Evolutionary conservation across 345 rosid genomes (phyloP).

Genomic region (Cardamine resedifolia): DNA sequence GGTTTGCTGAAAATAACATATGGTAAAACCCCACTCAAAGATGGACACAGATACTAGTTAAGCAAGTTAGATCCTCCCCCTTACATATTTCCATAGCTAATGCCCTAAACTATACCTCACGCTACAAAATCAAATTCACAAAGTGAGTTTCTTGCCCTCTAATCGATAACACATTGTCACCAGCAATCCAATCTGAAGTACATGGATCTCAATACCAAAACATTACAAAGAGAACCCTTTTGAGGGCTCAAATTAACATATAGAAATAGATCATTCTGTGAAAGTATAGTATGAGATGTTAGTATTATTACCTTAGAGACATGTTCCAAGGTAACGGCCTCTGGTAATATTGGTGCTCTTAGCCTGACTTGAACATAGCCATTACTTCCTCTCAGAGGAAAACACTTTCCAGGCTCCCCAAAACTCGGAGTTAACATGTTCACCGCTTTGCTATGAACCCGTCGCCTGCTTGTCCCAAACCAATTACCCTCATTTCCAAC

Average conservation of each 20-base stretch:
- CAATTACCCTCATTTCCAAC: conserved; percentile 47
- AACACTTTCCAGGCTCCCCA: conserved; percentile 98
- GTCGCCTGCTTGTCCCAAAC: conserved; percentile 40
- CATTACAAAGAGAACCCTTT: not conserved
- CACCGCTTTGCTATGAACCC: conserved; percentile 53
- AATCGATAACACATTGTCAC: not conserved
- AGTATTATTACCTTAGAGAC: conserved; percentile 74
- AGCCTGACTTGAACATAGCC: conserved; percentile 83
- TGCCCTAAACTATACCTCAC: conserved; percentile 4
- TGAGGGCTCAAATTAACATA: not conserved
- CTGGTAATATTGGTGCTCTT: conserved; percentile 66
- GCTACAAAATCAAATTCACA: not conserved
- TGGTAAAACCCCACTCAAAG: not conserved
- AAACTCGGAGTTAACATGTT: conserved; percentile 89
- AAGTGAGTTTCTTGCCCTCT: conserved; percentile 8
- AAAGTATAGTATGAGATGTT: conserved; percentile 1
- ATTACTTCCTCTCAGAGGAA: conserved; percentile 70
- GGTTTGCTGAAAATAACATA: not conserved
- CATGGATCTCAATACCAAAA: not conserved
- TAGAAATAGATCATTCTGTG: not conserved
- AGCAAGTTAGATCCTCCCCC: not conserved
- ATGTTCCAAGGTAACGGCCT: conserved; percentile 92
- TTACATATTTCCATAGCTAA: conserved; percentile 3
- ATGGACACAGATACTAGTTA: not conserved
- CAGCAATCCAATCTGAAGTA: not conserved